phyloP scores from a whole-genome alignment of 495 filamentous ascomycete genomes.

The Jackrogersella multiformis region DNA sequence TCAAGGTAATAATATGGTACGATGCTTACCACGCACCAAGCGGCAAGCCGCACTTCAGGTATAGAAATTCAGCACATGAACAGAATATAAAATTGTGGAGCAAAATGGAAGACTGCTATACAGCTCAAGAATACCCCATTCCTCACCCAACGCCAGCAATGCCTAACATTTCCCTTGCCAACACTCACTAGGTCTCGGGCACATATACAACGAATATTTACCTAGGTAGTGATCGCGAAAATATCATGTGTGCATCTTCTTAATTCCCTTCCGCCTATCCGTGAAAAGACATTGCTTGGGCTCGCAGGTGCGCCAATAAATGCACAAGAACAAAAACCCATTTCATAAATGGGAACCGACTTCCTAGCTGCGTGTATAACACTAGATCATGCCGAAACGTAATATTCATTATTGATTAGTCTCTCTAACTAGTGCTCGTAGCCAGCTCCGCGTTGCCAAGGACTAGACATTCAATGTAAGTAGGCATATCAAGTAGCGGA shows the following conservation, averaged over 20 bases:
- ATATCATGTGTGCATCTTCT: neutral
- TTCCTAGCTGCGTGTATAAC: neutral
- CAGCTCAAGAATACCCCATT: neutral
- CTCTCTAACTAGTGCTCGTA: constrained; percentile 51
- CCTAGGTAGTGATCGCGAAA: neutral
- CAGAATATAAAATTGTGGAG: neutral
- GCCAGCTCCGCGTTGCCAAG: constrained; percentile 65
- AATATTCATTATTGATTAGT: constrained; percentile 3
- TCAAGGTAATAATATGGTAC: no score
- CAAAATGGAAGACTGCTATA: neutral
- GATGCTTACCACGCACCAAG: no score
- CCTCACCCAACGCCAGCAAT: neutral
- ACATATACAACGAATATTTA: neutral
- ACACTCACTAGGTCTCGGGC: neutral
- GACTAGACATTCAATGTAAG: constrained; percentile 44
- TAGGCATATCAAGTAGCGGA: neutral
- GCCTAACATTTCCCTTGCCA: neutral
- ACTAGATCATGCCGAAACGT: constrained; percentile 1
- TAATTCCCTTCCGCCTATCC: neutral
- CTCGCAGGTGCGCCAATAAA: neutral
- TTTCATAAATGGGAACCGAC: neutral
- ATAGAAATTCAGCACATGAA: neutral
- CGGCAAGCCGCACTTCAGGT: no score
- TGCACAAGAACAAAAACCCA: neutral
- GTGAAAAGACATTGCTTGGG: neutral